These are phyloP conservation scores for Clarkia xantiana DNA, from an alignment of 345 rosid genomes.

Conservation along the genomic window DNA sequence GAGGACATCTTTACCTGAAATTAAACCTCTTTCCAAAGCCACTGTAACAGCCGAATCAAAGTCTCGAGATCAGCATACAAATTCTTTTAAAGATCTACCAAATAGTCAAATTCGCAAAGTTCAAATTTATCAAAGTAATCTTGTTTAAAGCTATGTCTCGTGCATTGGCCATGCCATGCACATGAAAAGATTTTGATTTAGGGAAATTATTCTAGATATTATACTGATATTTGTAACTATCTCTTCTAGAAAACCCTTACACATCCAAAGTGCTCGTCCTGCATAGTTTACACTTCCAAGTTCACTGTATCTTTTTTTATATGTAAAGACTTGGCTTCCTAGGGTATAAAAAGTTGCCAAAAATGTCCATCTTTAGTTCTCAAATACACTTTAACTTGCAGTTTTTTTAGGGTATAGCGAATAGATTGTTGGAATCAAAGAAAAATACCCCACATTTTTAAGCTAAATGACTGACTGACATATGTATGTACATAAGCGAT, in stretches of 20 bases:
- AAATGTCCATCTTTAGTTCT: neutral
- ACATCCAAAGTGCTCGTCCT: no score
- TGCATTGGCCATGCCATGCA: no score
- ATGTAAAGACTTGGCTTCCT: no score
- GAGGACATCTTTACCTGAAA: constrained; percentile 27
- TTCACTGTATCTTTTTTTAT: no score
- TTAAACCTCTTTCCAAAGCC: constrained; percentile 23
- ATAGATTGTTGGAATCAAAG: constrained; percentile 87
- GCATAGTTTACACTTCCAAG: no score
- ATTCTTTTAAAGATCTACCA: constrained; percentile 69
- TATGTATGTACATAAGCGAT: no score
- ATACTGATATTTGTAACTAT: no score
- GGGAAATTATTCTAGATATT: no score
- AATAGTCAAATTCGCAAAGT: constrained; percentile 99
- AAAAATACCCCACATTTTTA: constrained; percentile 80
- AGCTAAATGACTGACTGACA: no score
- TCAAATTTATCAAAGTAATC: constrained; percentile 6
- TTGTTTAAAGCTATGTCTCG: no score
- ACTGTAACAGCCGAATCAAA: constrained; percentile 18
- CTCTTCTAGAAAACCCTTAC: no score
- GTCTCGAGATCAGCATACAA: constrained; percentile 28
- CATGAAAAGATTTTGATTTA: no score
- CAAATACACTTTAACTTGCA: neutral
- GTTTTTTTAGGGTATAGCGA: constrained; percentile 62
- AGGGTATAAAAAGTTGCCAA: neutral